Conservation (phyloP, 495 filamentous ascomycete species). For the Penicillium simplicissimum region DNA sequence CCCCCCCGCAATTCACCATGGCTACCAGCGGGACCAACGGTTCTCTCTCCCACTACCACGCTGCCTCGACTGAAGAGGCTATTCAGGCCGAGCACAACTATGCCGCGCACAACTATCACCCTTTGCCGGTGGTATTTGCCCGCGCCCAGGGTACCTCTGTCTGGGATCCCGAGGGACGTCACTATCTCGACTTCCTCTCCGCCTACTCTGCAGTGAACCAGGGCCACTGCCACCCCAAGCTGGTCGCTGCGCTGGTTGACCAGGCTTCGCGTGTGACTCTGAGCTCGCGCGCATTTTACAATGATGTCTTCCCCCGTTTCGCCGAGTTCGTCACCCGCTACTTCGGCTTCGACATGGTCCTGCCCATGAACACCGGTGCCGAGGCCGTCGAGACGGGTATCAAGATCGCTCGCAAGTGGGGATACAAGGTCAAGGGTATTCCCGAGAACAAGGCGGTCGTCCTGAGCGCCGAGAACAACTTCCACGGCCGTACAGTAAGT, state of each 20-base stretch:
- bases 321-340: slow-evolving; percentile 84
- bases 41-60: slow-evolving; percentile 64
- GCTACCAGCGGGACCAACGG: slow-evolving; percentile 40
- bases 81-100: slow-evolving; percentile 78
- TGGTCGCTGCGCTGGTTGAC: slow-evolving; percentile 84
- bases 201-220: slow-evolving; percentile 99
- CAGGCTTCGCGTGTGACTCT: slow-evolving; percentile 90
- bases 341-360: slow-evolving; percentile 97
- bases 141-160: slow-evolving; percentile 80
- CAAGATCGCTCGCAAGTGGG: slow-evolving; percentile 98
- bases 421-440: slow-evolving; percentile 94
- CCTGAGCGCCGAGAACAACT: slow-evolving; percentile 85
- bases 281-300: slow-evolving; percentile 95
- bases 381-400: slow-evolving; percentile 98
- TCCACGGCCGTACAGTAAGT: slow-evolving; percentile 91
- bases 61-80: slow-evolving; percentile 73
- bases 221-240: slow-evolving; percentile 95
- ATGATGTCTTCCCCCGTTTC: slow-evolving; percentile 97
- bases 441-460: slow-evolving; percentile 81
- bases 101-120: slow-evolving; percentile 99
- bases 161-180: slow-evolving; percentile 96
- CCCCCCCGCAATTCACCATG: slow-evolving; percentile 37
- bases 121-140: slow-evolving; percentile 88
- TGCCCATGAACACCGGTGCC: slow-evolving; percentile 99
- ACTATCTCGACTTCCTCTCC: slow-evolving; percentile 97